Conservation (phyloP, 345 rosid genomes). For the Anastatica hierochuntica region DNA sequence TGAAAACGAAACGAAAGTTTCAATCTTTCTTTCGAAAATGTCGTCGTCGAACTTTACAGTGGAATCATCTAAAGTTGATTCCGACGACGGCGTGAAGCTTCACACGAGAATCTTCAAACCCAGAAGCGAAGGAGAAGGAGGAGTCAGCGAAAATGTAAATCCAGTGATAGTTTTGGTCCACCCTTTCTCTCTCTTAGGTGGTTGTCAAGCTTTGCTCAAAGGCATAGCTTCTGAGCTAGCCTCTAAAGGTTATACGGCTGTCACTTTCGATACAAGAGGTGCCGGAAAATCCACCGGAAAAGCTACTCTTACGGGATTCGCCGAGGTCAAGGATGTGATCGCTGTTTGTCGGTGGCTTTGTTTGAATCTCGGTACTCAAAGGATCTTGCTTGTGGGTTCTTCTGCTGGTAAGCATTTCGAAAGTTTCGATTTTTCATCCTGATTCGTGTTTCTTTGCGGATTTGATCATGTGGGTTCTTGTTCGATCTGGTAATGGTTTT, state of each 20-base stretch:
- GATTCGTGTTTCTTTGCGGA: neutral
- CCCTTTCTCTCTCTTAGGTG: constrained; percentile 79
- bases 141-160: neutral
- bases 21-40: constrained; percentile 17
- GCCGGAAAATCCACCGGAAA: constrained; percentile 77
- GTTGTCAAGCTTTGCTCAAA: constrained; percentile 59
- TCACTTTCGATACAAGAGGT: constrained; percentile 91
- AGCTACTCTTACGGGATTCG: constrained; percentile 76
- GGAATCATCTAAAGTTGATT: constrained; percentile 47
- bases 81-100: constrained; percentile 45
- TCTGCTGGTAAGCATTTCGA: constrained; percentile 51
- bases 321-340: constrained; percentile 76
- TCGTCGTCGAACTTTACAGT: constrained; percentile 40
- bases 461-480: no score
- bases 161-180: constrained; percentile 74
- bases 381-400: constrained; percentile 81
- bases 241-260: constrained; percentile 45
- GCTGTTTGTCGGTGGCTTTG: constrained; percentile 75
- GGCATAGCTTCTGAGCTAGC: constrained; percentile 72
- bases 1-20: neutral
- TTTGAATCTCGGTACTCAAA: constrained; percentile 33
- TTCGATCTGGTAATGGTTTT: neutral
- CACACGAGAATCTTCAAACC: constrained; percentile 57
- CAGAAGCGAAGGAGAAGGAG: constrained; percentile 24
- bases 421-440: neutral